A percentile compares a stretch with the other conserved stretches of the same genome.
phyloP scores from a whole-genome alignment of 2,329 filamentous ascomycete genomes.

The Ceratocystis colombiana region DNA sequence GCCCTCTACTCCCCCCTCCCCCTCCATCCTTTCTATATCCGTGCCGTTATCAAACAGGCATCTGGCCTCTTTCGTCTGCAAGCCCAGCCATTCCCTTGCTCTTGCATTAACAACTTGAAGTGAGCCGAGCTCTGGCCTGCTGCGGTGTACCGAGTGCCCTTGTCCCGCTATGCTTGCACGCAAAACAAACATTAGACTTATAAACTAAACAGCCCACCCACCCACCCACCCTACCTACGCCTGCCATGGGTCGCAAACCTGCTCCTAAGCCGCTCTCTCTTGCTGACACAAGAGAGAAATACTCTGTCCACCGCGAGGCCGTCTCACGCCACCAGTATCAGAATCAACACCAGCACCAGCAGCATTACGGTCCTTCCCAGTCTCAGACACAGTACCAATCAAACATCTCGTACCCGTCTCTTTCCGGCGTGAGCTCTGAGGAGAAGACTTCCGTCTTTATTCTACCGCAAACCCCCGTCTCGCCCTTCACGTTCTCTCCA shows the following conservation, averaged over 20 bases:
- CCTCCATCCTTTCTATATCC: conserved; percentile 8
- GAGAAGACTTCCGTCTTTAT: conserved; percentile 34
- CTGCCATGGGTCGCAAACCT: conserved; percentile 47
- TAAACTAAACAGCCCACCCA: conserved; percentile 5
- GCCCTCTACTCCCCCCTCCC: background rate
- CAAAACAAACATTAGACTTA: conserved; percentile 2
- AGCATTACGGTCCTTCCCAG: background rate
- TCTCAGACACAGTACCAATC: background rate
- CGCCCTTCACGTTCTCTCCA: conserved; percentile 39
- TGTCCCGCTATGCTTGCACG: background rate
- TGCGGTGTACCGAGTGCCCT: background rate
- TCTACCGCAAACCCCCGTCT: conserved; percentile 37
- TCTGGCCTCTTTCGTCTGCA: background rate
- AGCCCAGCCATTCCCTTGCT: conserved; percentile 1
- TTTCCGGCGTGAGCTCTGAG: conserved; percentile 26
- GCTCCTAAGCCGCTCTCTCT: conserved; percentile 50
- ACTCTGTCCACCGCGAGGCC: conserved; percentile 8
- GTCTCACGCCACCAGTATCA: conserved; percentile 14
- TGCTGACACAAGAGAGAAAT: conserved; percentile 32
- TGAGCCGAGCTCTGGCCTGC: background rate
- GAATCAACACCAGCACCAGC: background rate
- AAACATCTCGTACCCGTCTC: background rate
- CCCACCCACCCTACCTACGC: background rate
- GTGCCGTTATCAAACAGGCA: conserved; percentile 2
- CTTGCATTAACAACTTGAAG: conserved; percentile 1